Evolutionary conservation across 768 basidiomycete genomes (phyloP).

Genomic region (Termitomyces sp.): DNA sequence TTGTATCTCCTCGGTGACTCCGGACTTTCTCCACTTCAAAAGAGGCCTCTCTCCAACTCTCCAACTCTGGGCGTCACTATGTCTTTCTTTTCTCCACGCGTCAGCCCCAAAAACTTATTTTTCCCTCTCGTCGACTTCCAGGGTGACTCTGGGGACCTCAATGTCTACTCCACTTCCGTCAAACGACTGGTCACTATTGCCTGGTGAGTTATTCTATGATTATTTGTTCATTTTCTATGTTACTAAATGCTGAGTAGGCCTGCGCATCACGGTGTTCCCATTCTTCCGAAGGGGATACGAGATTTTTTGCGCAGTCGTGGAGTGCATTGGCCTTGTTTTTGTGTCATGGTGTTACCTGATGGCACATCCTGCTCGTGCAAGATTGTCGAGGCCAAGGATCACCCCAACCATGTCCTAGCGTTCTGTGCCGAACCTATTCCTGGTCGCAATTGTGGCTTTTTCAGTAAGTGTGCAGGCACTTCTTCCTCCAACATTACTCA

Average conservation of each 20-base stretch:
- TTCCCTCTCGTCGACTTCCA: background rate
- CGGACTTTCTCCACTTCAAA: background rate
- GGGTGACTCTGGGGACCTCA: background rate
- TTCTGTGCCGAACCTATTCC: background rate
- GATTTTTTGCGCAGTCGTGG: background rate
- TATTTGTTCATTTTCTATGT: background rate
- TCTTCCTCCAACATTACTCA: background rate
- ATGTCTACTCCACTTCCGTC: background rate
- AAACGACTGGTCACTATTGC: background rate
- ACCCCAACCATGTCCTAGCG: background rate
- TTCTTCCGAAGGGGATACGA: background rate
- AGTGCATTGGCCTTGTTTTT: slow-evolving; percentile 3
- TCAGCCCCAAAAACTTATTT: background rate
- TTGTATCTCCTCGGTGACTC: background rate
- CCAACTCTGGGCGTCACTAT: background rate
- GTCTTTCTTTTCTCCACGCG: background rate
- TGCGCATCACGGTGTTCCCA: background rate
- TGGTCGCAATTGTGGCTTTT: background rate
- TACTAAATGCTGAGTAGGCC: background rate
- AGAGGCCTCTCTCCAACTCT: background rate
- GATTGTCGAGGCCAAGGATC: background rate
- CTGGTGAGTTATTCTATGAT: background rate
- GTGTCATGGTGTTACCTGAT: background rate
- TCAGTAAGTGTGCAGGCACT: background rate
- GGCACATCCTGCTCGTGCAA: background rate